A percentile compares a stretch with the other conserved stretches of the same genome.
These are phyloP conservation scores for Nothophoma quercina DNA, from an alignment of 2,329 filamentous ascomycete species.

Conservation along the genomic window DNA sequence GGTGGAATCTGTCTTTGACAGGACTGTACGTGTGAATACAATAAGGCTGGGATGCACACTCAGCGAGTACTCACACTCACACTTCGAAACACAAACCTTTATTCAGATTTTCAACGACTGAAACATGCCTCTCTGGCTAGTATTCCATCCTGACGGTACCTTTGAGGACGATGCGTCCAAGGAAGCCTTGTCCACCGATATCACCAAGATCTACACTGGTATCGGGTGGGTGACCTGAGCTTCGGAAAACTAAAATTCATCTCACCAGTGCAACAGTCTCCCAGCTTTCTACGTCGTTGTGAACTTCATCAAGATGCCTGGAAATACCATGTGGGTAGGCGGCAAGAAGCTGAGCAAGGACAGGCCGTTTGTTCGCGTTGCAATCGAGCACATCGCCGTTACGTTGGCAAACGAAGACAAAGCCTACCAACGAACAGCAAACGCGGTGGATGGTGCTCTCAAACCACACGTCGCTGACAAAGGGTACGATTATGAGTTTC, in stretches of 20 bases:
- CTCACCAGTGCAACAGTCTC: slow-evolving; percentile 24
- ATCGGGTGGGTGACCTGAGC: slow-evolving; percentile 20
- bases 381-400: slow-evolving; percentile 41
- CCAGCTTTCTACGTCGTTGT: slow-evolving; percentile 54
- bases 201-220: slow-evolving; percentile 50
- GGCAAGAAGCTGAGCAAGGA: slow-evolving; percentile 23
- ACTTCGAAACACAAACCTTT: not conserved
- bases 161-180: slow-evolving; percentile 44
- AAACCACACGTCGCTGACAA: slow-evolving; percentile 52
- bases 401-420: slow-evolving; percentile 26
- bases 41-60: not conserved
- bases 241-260: not conserved
- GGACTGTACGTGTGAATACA: not conserved
- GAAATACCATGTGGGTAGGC: slow-evolving; percentile 37
- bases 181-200: slow-evolving; percentile 41
- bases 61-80: not conserved
- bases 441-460: slow-evolving; percentile 40
- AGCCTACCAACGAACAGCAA: slow-evolving; percentile 12
- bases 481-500: slow-evolving; percentile 55
- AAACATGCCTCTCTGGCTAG: slow-evolving; percentile 53
- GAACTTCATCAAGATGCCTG: slow-evolving; percentile 45
- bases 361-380: slow-evolving; percentile 47
- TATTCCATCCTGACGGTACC: slow-evolving; percentile 48
- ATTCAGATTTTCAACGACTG: too few relatives aligned
- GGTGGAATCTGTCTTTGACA: not conserved